These are phyloP conservation scores for Tolypocladium tundrense DNA, from an alignment of 2,329 filamentous ascomycete genomes.

Conservation along the genomic window DNA sequence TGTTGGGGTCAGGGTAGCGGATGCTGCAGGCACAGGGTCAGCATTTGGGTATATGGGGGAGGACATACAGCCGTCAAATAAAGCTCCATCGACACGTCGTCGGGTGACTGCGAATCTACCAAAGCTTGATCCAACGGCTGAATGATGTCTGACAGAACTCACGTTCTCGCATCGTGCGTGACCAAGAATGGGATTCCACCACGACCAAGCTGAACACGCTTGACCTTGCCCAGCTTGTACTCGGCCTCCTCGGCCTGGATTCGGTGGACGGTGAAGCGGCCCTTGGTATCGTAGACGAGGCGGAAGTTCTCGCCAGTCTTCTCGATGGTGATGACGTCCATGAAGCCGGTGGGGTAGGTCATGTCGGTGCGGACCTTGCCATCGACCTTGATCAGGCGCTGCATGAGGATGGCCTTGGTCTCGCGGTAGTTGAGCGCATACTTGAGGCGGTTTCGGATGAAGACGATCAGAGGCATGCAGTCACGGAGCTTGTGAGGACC, in stretches of 20 bases:
- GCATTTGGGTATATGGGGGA: conserved; percentile 27
- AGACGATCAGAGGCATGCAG: conserved; percentile 97
- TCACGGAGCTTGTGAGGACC: conserved; percentile 99
- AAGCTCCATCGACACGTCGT: conserved; percentile 23
- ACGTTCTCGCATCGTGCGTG: conserved; percentile 99
- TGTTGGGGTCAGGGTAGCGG: conserved; percentile 94
- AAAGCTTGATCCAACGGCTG: conserved; percentile 99
- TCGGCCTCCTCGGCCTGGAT: conserved; percentile 97
- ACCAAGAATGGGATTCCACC: conserved; percentile 99
- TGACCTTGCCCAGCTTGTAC: conserved; percentile 99
- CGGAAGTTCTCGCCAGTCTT: conserved; percentile 99
- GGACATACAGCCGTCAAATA: conserved; percentile 43
- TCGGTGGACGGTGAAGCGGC: conserved; percentile 99
- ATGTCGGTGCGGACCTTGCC: conserved; percentile 98
- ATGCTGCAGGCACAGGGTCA: conserved; percentile 52
- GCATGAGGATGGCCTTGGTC: conserved; percentile 96
- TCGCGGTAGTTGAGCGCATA: conserved; percentile 99
- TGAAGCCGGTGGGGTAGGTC: conserved; percentile 96
- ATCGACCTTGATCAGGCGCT: conserved; percentile 99
- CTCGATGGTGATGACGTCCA: conserved; percentile 99
- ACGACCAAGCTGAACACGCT: conserved; percentile 97
- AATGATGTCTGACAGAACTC: conserved; percentile 97
- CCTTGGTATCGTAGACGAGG: conserved; percentile 99
- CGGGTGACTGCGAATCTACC: conserved; percentile 44
- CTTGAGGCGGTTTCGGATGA: conserved; percentile 95